phyloP scores from a whole-genome alignment of 495 filamentous ascomycete genomes.

The Penicillium maclennaniae region DNA sequence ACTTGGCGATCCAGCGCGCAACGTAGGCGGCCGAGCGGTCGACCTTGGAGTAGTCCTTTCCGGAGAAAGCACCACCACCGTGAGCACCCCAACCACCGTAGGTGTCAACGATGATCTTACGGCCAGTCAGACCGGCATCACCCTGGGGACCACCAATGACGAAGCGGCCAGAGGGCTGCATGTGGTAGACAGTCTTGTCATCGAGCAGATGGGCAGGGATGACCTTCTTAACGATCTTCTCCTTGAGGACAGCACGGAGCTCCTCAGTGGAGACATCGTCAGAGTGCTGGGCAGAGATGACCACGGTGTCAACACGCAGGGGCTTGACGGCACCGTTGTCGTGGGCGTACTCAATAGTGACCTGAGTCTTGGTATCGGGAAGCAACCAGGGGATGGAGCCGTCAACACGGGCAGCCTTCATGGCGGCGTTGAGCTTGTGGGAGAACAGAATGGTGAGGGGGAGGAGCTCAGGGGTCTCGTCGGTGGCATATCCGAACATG shows the following conservation, averaged over 20 bases:
- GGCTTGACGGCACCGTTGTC: conserved; percentile 93
- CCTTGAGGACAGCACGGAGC: conserved; percentile 89
- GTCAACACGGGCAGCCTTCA: conserved; percentile 82
- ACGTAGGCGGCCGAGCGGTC: conserved; percentile 97
- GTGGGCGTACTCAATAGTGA: conserved; percentile 97
- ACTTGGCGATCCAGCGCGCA: conserved; percentile 98
- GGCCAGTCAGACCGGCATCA: conserved; percentile 96
- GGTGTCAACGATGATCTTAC: conserved; percentile 99
- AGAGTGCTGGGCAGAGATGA: conserved; percentile 93
- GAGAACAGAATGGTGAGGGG: conserved; percentile 88
- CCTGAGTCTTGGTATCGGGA: conserved; percentile 99
- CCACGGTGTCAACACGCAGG: conserved; percentile 89
- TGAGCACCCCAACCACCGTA: conserved; percentile 99
- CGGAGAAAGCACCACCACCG: conserved; percentile 99
- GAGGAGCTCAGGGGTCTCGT: conserved; percentile 96
- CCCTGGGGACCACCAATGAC: conserved; percentile 99
- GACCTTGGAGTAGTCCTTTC: conserved; percentile 99
- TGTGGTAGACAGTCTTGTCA: conserved; percentile 90
- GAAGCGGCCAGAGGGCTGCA: conserved; percentile 97
- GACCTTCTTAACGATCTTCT: conserved; percentile 94
- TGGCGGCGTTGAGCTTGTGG: conserved; percentile 92
- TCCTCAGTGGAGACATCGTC: conserved; percentile 86
- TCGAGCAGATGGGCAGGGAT: conserved; percentile 91
- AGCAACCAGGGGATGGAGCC: conserved; percentile 89
- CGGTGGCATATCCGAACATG: conserved; percentile 99